Evolutionary conservation across 2,329 filamentous ascomycete species (phyloP).

Genomic region (Herpotrichia juniperi): DNA sequence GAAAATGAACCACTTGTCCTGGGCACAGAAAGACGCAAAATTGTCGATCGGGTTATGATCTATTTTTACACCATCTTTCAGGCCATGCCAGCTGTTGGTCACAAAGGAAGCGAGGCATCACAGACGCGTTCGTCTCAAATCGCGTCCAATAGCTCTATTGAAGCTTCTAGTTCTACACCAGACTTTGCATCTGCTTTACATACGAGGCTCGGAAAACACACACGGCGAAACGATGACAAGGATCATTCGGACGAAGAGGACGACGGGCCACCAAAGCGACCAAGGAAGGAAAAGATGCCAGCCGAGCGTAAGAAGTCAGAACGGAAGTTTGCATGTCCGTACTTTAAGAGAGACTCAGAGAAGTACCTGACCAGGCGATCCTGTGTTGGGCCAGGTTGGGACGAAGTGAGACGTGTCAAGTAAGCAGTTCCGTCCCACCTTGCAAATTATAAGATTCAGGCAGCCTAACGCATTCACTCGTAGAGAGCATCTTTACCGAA

Average conservation of each 20-base stretch:
- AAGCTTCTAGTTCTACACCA: neutral
- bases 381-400: conserved; percentile 10
- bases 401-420: conserved; percentile 11
- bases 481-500: conserved; percentile 11
- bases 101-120: neutral
- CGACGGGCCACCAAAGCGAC: neutral
- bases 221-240: neutral
- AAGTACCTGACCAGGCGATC: conserved; percentile 2
- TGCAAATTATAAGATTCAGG: neutral
- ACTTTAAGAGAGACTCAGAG: conserved; percentile 6
- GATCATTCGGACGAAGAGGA: neutral
- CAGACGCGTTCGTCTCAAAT: neutral
- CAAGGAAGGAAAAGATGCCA: neutral
- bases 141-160: neutral
- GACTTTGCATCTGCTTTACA: neutral
- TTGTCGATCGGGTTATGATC: neutral
- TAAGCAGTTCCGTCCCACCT: neutral
- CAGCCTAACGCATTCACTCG: neutral
- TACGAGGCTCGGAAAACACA: neutral
- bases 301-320: neutral
- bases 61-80: neutral
- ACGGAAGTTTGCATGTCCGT: conserved; percentile 9
- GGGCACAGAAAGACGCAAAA: neutral
- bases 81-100: neutral
- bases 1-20: neutral